phyloP scores from a whole-genome alignment of 345 rosid species.

The Cardiospermum halicacabum region DNA sequence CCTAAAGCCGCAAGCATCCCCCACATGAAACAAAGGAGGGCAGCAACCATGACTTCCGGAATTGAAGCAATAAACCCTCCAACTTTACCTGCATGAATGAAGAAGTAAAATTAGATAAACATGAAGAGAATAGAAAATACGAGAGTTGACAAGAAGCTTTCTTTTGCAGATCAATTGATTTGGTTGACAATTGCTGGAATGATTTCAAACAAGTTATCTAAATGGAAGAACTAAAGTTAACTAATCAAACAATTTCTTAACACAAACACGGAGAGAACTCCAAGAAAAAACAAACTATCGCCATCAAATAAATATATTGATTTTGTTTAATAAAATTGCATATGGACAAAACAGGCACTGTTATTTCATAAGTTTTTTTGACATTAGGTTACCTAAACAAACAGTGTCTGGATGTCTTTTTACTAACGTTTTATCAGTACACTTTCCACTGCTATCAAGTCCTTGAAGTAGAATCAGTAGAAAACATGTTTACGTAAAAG shows the following conservation, averaged over 20 bases:
- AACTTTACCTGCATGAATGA: conserved; percentile 63
- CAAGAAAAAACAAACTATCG: not conserved
- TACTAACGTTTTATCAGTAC: not conserved
- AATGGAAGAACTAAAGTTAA: not conserved
- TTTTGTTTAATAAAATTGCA: too few relatives aligned
- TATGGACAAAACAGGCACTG: not conserved
- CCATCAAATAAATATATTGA: not conserved
- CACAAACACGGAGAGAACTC: not conserved
- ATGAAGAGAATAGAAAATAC: not conserved
- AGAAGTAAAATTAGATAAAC: conserved; percentile 3
- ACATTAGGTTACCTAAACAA: not conserved
- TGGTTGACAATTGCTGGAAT: not conserved
- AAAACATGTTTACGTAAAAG: not conserved
- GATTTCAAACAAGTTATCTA: not conserved
- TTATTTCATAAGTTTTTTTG: not conserved
- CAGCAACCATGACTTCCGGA: conserved; percentile 95
- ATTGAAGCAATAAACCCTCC: conserved; percentile 96
- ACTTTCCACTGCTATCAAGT: not conserved
- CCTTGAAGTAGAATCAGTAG: not conserved
- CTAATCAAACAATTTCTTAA: not conserved
- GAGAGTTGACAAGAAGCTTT: not conserved
- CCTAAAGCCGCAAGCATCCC: conserved; percentile 94
- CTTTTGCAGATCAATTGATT: not conserved
- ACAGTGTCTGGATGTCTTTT: not conserved
- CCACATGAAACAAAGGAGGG: conserved; percentile 99